These are phyloP conservation scores for Vigna reflexopilosa DNA, from an alignment of 306 rosid genomes.

Conservation along the genomic window DNA sequence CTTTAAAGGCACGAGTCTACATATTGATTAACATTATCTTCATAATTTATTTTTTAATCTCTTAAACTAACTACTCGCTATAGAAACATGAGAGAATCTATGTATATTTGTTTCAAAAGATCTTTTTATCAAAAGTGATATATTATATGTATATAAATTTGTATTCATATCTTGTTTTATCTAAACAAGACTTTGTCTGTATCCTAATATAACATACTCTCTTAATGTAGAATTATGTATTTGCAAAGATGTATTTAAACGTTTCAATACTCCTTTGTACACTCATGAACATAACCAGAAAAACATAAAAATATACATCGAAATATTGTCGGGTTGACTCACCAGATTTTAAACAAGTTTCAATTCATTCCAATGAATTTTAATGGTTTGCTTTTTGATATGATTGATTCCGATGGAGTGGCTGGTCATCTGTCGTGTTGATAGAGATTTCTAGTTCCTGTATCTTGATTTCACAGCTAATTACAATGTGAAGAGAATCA, in stretches of 20 bases:
- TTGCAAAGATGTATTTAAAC: not conserved
- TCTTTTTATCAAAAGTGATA: too few species aligned
- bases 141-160: too few species aligned
- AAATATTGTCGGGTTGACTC: constrained; percentile 25
- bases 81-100: too few species aligned
- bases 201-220: too few species aligned
- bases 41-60: too few species aligned
- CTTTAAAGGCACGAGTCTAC: too few species aligned
- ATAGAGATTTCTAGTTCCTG: constrained; percentile 35
- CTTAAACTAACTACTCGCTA: too few species aligned
- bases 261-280: not conserved
- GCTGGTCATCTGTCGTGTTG: constrained; percentile 36
- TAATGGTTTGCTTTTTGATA: constrained; percentile 38
- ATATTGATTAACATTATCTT: too few species aligned
- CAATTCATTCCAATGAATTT: constrained; percentile 41
- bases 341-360: not conserved
- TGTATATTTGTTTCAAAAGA: too few species aligned
- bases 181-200: too few species aligned
- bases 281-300: not conserved
- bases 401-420: constrained; percentile 36
- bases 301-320: not conserved
- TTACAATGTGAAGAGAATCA: constrained; percentile 26
- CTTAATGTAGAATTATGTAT: not conserved
- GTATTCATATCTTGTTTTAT: too few species aligned
- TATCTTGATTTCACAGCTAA: constrained; percentile 31